A percentile compares a stretch with the other conserved stretches of the same genome.
These are phyloP conservation scores for Potentilla sterilis DNA, from an alignment of 306 rosid species.

Conservation along the genomic window DNA sequence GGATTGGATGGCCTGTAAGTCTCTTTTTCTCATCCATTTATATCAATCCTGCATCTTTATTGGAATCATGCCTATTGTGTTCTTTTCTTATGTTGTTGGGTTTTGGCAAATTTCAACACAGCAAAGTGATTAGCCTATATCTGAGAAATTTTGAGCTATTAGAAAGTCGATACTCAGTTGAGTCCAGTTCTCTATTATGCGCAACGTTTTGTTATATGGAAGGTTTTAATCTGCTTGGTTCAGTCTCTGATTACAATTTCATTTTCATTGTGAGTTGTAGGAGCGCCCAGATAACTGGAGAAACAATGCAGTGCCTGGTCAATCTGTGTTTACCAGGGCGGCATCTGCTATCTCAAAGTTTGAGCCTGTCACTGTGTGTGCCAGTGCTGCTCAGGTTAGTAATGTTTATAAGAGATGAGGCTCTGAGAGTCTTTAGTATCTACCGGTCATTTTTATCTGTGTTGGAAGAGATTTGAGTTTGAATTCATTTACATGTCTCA, in stretches of 20 bases:
- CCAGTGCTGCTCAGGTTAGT: conserved; percentile 61
- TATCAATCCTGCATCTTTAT: not conserved
- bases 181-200: too few species aligned
- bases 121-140: not conserved
- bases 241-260: not conserved
- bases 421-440: not conserved
- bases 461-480: conserved; percentile 10
- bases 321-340: conserved; percentile 48
- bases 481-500: conserved; percentile 15
- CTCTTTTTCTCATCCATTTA: not conserved
- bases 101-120: not conserved
- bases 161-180: not conserved
- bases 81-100: too few species aligned
- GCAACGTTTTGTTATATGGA: not conserved
- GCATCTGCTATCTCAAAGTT: conserved; percentile 81
- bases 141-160: not conserved
- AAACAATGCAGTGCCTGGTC: conserved; percentile 58
- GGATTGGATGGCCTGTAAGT: conserved; percentile 99
- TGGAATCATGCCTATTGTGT: too few species aligned
- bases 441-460: not conserved
- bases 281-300: conserved; percentile 96
- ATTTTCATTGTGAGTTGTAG: conserved; percentile 39
- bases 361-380: conserved; percentile 80
- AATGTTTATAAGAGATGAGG: not conserved
- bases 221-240: not conserved